Base-by-base conservation (phyloP, 176 grass and related monocot species). In the Bonia amplexicaulis region DNA sequence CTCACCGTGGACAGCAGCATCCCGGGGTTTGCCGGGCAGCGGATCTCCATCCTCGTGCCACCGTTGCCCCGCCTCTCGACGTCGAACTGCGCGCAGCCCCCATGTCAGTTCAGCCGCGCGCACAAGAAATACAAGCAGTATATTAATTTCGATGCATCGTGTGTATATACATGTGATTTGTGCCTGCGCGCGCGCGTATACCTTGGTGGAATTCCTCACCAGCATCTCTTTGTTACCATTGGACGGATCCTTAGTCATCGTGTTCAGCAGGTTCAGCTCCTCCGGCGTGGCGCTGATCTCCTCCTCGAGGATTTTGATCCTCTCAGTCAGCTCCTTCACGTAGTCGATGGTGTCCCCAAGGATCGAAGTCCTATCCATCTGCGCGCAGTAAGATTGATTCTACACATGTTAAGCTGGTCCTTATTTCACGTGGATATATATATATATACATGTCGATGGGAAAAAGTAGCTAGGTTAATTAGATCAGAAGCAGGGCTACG, bases 271-370 rank as follows among this genome's bases (percentile, higher is more conserved):
- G 74, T 91, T 85, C 17, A 90, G 55, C 72, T 90, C 80, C 29
- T 84, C 78, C 26, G 82, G 52, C 26, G 76, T 64, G 63, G 54
- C 45, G 16, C 86, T 78, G 25, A 90, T 90, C 66, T 92, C 92
- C 42, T 92, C 80, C 41, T 92, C 79, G 19, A 97, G 87, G 37
- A 26, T 77, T 85, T 92, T 92, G 76, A 97, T 94, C 82, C 88
- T 78, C 22, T 90, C 90, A 39, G 75, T 91, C 12, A 93, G 89
- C 60, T 97, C 94, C 84, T 93, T 97, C 59, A 97, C 80, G 61
- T 97, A 97, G 73, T 92, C 89, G 40, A 97, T 97, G 51, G 94
- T 97, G 85, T 97, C 94, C 73, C 91, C 91, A 31, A 97, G 89
- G 69, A 90, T 97, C 23, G 94, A 90, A 33, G 91, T 93, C 80